Conservation (phyloP, 2,329 filamentous ascomycete genomes). For the Microdochium nivale region DNA sequence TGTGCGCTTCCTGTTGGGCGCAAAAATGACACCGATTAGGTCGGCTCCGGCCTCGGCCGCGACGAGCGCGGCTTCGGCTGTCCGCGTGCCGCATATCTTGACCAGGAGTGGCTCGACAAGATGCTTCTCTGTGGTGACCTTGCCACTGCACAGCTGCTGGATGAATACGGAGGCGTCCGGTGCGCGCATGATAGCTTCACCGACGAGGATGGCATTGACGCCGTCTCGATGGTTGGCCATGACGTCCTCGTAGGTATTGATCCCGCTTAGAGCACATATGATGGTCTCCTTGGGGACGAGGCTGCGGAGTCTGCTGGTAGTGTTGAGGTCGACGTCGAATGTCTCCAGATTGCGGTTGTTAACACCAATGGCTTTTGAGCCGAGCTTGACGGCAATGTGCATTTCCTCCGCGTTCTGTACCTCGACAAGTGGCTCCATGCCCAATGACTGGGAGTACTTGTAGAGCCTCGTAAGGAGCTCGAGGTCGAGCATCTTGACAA, state of each 20-base stretch:
- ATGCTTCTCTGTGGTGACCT: conserved; percentile 24
- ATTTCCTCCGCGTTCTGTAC: conserved; percentile 94
- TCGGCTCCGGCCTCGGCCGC: conserved; percentile 86
- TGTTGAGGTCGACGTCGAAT: conserved; percentile 93
- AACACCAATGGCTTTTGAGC: conserved; percentile 87
- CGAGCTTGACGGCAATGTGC: conserved; percentile 75
- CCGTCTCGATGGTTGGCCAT: conserved; percentile 80
- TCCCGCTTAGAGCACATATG: conserved; percentile 90
- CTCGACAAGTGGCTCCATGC: conserved; percentile 96
- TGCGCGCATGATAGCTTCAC: conserved; percentile 92
- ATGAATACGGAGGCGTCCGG: conserved; percentile 78
- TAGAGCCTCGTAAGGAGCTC: conserved; percentile 70
- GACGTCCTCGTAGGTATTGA: conserved; percentile 82
- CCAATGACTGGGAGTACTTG: conserved; percentile 77
- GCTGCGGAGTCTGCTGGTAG: conserved; percentile 78
- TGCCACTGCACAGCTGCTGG: conserved; percentile 65
- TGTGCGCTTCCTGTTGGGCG: conserved; percentile 69
- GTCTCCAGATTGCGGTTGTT: conserved; percentile 96
- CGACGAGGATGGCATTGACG: conserved; percentile 87
- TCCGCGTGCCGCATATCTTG: conserved; percentile 92
- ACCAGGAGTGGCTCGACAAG: conserved; percentile 53
- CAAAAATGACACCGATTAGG: conserved; percentile 86
- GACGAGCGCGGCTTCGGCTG: conserved; percentile 66
- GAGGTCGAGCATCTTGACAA: conserved; percentile 92
- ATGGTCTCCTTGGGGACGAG: conserved; percentile 81